phyloP scores from a whole-genome alignment of 768 basidiomycete genomes.

The Flagelloscypha sp. region DNA sequence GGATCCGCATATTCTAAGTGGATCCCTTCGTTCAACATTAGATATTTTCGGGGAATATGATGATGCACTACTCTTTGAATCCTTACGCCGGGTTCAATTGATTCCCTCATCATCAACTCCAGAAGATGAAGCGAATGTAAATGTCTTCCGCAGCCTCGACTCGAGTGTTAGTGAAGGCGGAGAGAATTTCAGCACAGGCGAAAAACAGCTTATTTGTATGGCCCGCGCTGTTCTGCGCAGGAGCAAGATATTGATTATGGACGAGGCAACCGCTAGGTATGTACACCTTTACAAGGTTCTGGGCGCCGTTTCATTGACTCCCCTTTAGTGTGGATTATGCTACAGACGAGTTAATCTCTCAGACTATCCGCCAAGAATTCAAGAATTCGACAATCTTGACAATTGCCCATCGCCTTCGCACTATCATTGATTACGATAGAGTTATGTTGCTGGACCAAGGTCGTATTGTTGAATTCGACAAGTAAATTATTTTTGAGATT shows the following conservation, averaged over 20 bases:
- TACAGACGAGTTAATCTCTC: constrained; percentile 55
- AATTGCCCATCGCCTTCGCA: constrained; percentile 51
- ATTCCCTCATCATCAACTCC: constrained; percentile 33
- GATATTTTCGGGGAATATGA: constrained; percentile 63
- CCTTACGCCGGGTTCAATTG: constrained; percentile 46
- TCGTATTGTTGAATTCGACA: constrained; percentile 48
- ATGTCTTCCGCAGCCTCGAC: constrained; percentile 49
- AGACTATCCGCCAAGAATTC: constrained; percentile 45
- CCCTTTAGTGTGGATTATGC: constrained; percentile 52
- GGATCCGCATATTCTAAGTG: constrained; percentile 61
- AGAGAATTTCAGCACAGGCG: constrained; percentile 61
- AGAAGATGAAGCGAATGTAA: constrained; percentile 32
- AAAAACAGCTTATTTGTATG: constrained; percentile 67
- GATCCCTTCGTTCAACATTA: constrained; percentile 51
- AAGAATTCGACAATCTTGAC: constrained; percentile 57
- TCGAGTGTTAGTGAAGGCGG: constrained; percentile 53
- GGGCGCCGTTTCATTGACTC: too few relatives aligned
- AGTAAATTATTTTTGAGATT: too few relatives aligned
- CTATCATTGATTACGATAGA: constrained; percentile 57
- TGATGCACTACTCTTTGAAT: constrained; percentile 56
- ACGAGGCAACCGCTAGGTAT: constrained; percentile 49
- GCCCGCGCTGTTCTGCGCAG: constrained; percentile 60
- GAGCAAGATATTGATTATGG: constrained; percentile 58
- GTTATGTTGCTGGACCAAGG: constrained; percentile 52
- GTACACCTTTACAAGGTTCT: too few relatives aligned